phyloP scores from a whole-genome alignment of 73 alveolate genomes.

The Paramecium sonneborni region DNA sequence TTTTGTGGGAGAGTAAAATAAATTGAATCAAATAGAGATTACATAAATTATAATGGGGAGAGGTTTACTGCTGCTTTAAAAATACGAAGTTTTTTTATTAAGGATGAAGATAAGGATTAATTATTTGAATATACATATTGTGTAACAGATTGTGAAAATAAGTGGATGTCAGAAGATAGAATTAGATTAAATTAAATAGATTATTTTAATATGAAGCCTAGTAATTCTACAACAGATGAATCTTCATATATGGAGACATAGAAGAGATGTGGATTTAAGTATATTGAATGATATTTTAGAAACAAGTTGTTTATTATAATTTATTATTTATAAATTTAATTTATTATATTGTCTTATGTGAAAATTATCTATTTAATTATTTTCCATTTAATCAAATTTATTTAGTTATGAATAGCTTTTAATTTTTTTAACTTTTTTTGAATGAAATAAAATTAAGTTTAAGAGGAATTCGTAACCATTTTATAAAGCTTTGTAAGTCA shows the following conservation, averaged over 20 bases:
- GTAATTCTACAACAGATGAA: background rate
- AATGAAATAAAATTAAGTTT: no score
- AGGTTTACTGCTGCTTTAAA: background rate
- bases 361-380: background rate
- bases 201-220: background rate
- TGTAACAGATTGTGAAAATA: background rate
- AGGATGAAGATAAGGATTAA: background rate
- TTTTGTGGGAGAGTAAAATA: background rate
- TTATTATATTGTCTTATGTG: background rate
- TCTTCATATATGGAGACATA: background rate
- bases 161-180: background rate
- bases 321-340: background rate
- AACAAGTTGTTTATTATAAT: background rate
- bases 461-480: no score
- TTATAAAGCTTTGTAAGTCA: no score
- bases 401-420: background rate
- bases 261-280: conserved; percentile 10
- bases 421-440: no score
- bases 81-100: background rate
- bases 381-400: background rate
- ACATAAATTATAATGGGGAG: background rate
- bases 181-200: background rate
- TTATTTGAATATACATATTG: background rate
- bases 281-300: background rate
- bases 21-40: background rate